phyloP scores from a whole-genome alignment of 108 stramenopile genomes.

The Pseudonitzschia delicatissima region DNA sequence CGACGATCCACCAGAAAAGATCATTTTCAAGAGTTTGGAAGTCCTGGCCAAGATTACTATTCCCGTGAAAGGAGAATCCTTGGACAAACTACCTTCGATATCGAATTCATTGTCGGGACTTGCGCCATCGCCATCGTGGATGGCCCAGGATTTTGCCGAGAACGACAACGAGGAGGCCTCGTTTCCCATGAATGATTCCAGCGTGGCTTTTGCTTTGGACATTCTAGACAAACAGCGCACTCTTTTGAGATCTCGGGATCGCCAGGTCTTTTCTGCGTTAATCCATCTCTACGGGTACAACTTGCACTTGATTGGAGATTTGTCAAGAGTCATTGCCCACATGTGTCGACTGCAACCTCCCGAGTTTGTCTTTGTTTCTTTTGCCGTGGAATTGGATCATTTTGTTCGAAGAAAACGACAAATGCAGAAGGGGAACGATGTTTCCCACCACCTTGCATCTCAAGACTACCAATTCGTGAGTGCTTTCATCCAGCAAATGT shows the following conservation, averaged over 20 bases:
- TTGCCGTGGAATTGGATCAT: slow-evolving; percentile 72
- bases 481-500: slow-evolving; percentile 81
- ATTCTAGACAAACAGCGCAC: slow-evolving; percentile 51
- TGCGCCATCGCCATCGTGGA: slow-evolving; percentile 3
- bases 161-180: slow-evolving; percentile 1
- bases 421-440: background rate
- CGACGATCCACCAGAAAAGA: slow-evolving; percentile 76
- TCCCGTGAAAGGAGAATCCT: slow-evolving; percentile 57
- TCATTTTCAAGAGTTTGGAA: slow-evolving; percentile 80
- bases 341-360: slow-evolving; percentile 87
- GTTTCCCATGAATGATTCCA: slow-evolving; percentile 58
- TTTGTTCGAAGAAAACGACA: slow-evolving; percentile 35
- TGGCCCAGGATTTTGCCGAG: background rate
- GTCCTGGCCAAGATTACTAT: slow-evolving; percentile 81
- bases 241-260: slow-evolving; percentile 62
- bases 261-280: slow-evolving; percentile 72
- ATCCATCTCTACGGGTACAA: slow-evolving; percentile 71
- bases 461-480: slow-evolving; percentile 73
- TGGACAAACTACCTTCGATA: slow-evolving; percentile 15
- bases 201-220: slow-evolving; percentile 66
- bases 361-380: slow-evolving; percentile 82
- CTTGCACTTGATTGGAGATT: slow-evolving; percentile 57
- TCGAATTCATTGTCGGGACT: slow-evolving; percentile 10
- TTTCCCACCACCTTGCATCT: slow-evolving; percentile 26
- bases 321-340: slow-evolving; percentile 71